Base-by-base conservation (phyloP, 2,329 filamentous ascomycete genomes). In the Xenoacremonium recifei region DNA sequence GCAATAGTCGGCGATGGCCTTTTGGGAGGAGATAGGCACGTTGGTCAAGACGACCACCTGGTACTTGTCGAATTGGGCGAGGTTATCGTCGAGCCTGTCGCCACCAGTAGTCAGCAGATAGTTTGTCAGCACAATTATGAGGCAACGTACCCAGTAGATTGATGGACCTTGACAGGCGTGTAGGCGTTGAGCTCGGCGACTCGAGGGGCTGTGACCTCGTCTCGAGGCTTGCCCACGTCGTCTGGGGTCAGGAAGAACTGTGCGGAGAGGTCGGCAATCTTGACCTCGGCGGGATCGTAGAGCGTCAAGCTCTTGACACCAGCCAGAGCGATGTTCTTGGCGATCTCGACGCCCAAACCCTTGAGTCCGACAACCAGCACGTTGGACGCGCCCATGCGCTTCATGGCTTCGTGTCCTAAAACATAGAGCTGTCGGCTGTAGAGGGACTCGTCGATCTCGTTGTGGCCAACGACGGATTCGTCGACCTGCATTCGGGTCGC, bases 281-380 rank as follows among this genome's bases (percentile, higher is more conserved):
- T 77, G 40, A 88, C 86, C 31, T 89, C 89, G 35, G 84, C 82
- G 35, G 93, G 92, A 64, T 99, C 93, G 73, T 90, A 89, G 41
- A 99, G 79, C 2, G 92, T 93, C 55, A 99, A 73, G 62, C 91
- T 96, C 78, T 99, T 99, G 70, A 99, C 93, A 65, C 93, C 93
- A 57, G 93, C 93, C 57, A 99, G 84, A 46, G 93, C 93, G 61
- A 99, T 89, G 62, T 99, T 99, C 79, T 99, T 99, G 61, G 93
- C 92, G 58, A 99, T 93, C 71, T 99, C 93, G 42, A 96, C 92
- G 73, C 93, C 93, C 30, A 99, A 80, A 38, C 93, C 93, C 67
- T 93, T 92, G 54, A 97, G 75, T 51, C 93, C 93, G 49, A 92
- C 87, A 42, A 99, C 78, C 39, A 99, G 86, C 46, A 99, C 81